These are phyloP conservation scores for Neopestalotiopsis clavispora DNA, from an alignment of 2,329 filamentous ascomycete species.

Conservation along the genomic window DNA sequence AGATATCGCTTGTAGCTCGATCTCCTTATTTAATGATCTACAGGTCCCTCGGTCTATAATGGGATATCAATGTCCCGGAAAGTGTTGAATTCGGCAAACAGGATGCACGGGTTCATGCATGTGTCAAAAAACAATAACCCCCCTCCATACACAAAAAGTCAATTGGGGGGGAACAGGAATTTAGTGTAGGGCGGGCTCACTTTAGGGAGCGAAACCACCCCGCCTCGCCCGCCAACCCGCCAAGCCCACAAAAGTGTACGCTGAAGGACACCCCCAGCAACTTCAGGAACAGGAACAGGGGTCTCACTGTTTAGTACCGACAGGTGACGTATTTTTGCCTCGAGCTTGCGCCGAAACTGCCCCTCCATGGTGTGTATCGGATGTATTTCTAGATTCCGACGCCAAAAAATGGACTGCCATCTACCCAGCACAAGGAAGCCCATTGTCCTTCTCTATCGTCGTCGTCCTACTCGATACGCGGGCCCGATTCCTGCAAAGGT, in stretches of 20 bases:
- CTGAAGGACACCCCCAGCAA: too few relatives aligned
- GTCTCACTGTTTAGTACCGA: neutral
- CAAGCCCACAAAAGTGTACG: too few relatives aligned
- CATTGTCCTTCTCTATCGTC: neutral
- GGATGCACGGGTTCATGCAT: neutral
- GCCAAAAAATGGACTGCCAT: too few relatives aligned
- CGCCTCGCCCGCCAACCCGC: too few relatives aligned
- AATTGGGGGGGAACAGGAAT: neutral
- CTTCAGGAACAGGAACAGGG: neutral
- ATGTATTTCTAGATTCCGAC: conserved; percentile 11
- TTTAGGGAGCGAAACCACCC: too few relatives aligned
- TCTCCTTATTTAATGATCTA: neutral
- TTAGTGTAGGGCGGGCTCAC: neutral
- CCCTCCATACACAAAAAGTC: neutral
- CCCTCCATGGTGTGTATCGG: conserved; percentile 8
- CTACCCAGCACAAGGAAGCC: neutral
- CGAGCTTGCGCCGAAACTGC: neutral
- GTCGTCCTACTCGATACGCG: neutral
- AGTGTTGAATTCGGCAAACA: neutral
- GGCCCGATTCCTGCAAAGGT: neutral
- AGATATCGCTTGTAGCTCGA: neutral
- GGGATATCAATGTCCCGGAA: neutral
- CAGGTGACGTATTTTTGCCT: conserved; percentile 6
- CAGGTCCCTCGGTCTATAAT: neutral
- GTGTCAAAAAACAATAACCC: neutral